A percentile compares a stretch with the other conserved stretches of the same genome.
phyloP scores from a whole-genome alignment of 164 flowering plant species.

The Dillenia turbinata region DNA sequence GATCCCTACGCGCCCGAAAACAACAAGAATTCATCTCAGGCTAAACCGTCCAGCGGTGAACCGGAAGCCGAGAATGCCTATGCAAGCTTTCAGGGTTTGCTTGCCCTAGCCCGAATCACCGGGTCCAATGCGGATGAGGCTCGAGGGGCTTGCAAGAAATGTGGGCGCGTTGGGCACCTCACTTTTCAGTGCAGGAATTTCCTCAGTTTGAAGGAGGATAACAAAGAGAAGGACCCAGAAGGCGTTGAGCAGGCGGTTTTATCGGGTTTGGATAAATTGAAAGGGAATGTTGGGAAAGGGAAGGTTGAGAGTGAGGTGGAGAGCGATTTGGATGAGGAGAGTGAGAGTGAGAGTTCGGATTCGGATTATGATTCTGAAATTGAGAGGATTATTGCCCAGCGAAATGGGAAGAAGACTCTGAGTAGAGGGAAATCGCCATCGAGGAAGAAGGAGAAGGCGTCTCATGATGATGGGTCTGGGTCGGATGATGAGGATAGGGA shows the following conservation, averaged over 20 bases:
- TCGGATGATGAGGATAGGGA: slow-evolving; percentile 31
- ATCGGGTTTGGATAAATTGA: slow-evolving; percentile 56
- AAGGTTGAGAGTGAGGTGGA: slow-evolving; percentile 24
- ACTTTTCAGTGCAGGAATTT: slow-evolving; percentile 88
- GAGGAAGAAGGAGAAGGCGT: slow-evolving; percentile 24
- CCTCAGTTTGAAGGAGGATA: slow-evolving; percentile 66
- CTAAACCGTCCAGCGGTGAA: slow-evolving; percentile 29
- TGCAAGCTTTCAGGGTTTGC: slow-evolving; percentile 82
- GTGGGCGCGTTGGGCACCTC: slow-evolving; percentile 94
- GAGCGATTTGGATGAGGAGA: slow-evolving; percentile 56
- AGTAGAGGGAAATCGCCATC: slow-evolving; percentile 22
- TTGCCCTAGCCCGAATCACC: slow-evolving; percentile 85
- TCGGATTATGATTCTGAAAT: slow-evolving; percentile 83
- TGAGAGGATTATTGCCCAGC: slow-evolving; percentile 69
- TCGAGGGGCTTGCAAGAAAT: slow-evolving; percentile 92
- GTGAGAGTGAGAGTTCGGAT: slow-evolving; percentile 71
- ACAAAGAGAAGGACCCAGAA: slow-evolving; percentile 53
- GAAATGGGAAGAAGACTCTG: slow-evolving; percentile 49
- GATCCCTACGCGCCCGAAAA: slow-evolving; percentile 97
- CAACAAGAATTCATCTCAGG: slow-evolving; percentile 30
- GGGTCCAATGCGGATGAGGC: slow-evolving; percentile 74
- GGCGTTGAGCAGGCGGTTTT: slow-evolving; percentile 43
- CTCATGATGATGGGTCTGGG: slow-evolving; percentile 44
- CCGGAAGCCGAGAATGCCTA: slow-evolving; percentile 84
- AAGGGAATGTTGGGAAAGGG: slow-evolving; percentile 28